Evolutionary conservation across 2,329 filamentous ascomycete species (phyloP).

Genomic region (Anthostomella pinea): DNA sequence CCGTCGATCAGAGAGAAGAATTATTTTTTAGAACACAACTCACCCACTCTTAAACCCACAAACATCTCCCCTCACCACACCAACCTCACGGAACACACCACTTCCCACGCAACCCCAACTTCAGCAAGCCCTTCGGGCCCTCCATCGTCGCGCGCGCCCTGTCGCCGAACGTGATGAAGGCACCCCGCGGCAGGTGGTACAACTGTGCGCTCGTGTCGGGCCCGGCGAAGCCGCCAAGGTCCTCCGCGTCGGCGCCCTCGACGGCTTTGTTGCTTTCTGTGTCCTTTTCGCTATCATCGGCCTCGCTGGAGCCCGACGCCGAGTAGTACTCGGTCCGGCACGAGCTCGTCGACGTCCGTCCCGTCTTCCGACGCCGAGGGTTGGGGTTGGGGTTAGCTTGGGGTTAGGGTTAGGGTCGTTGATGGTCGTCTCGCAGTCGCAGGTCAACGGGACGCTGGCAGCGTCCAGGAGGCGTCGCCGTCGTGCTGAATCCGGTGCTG

Average conservation of each 20-base stretch:
- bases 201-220: conserved; percentile 60
- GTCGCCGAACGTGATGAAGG: conserved; percentile 58
- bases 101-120: conserved; percentile 58
- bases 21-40: too few species aligned
- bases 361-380: conserved; percentile 29
- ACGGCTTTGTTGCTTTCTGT: not conserved
- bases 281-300: too few species aligned
- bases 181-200: conserved; percentile 56
- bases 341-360: conserved; percentile 64
- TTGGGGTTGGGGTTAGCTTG: conserved; percentile 15
- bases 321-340: conserved; percentile 72
- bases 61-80: conserved; percentile 70
- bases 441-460: conserved; percentile 50
- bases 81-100: conserved; percentile 61
- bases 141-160: conserved; percentile 57
- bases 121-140: conserved; percentile 57
- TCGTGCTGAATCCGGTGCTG: conserved; percentile 68
- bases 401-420: conserved; percentile 37
- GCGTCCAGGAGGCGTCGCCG: conserved; percentile 61
- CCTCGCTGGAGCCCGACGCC: too few species aligned
- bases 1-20: too few species aligned
- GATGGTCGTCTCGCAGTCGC: conserved; percentile 67
- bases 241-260: conserved; percentile 43
- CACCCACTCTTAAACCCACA: conserved; percentile 36
- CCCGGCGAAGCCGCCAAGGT: conserved; percentile 58